phyloP scores from a whole-genome alignment of 495 filamentous ascomycete species.

The Letharia columbiana region DNA sequence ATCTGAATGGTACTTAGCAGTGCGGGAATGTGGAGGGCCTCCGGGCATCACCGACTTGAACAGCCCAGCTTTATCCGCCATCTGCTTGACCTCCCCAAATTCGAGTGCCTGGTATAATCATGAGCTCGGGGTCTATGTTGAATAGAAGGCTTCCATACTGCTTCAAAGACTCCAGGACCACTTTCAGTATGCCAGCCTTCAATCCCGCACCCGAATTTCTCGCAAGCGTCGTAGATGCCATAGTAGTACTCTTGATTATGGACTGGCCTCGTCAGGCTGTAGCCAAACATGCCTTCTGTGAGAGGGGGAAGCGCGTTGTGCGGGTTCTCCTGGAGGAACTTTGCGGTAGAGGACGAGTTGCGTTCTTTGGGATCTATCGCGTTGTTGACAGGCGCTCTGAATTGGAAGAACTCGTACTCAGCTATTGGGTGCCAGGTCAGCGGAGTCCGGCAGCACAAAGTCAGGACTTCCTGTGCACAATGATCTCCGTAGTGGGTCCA shows the following conservation, averaged over 20 bases:
- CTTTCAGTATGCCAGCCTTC: conserved; percentile 98
- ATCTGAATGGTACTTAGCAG: conserved; percentile 35
- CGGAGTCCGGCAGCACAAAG: conserved; percentile 13
- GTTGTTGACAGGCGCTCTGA: conserved; percentile 52
- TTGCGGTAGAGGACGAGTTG: conserved; percentile 63
- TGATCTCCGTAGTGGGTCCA: neutral
- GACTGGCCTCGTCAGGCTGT: conserved; percentile 83
- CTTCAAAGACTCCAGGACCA: conserved; percentile 93
- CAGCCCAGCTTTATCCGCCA: conserved; percentile 83
- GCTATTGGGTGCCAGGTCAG: conserved; percentile 42
- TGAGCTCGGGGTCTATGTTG: conserved; percentile 6
- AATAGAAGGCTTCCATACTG: conserved; percentile 42
- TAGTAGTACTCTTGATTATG: conserved; percentile 96
- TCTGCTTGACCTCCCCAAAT: conserved; percentile 71
- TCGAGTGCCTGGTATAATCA: conserved; percentile 53
- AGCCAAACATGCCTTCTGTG: conserved; percentile 97
- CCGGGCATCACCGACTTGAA: conserved; percentile 62
- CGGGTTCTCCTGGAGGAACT: conserved; percentile 64
- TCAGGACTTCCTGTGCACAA: neutral
- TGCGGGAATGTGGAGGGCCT: neutral
- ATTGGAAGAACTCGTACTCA: conserved; percentile 98
- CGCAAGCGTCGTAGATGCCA: conserved; percentile 75
- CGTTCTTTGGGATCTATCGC: conserved; percentile 36
- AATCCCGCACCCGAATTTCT: conserved; percentile 70
- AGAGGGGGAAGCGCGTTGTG: conserved; percentile 62